These are phyloP conservation scores for Globisporangium paddicum DNA, from an alignment of 352 stramenopile species.

Conservation along the genomic window DNA sequence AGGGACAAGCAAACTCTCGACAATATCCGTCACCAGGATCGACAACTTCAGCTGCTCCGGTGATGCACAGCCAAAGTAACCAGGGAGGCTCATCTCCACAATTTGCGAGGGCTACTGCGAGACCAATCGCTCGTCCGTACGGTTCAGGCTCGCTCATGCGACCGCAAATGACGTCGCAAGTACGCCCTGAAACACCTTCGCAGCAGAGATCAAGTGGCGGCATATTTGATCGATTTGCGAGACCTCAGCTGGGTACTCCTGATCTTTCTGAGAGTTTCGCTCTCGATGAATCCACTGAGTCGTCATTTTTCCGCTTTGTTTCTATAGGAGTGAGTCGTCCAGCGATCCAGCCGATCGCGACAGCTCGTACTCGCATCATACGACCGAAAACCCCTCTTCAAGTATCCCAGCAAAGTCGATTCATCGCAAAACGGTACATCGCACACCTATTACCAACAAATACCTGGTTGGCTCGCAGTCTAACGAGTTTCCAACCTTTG, in stretches of 20 bases:
- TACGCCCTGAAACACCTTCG: constrained; percentile 35
- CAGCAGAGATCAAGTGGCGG: constrained; percentile 41
- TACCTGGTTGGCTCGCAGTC: background rate
- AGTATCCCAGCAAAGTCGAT: constrained; percentile 48
- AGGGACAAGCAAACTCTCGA: constrained; percentile 34
- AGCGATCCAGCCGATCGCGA: constrained; percentile 34
- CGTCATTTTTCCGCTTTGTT: too few relatives aligned
- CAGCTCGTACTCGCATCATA: constrained; percentile 43
- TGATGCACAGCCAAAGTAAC: constrained; percentile 26
- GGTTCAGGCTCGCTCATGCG: constrained; percentile 13
- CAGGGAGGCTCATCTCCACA: constrained; percentile 32
- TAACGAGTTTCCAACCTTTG: background rate
- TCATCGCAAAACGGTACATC: constrained; percentile 55
- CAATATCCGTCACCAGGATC: constrained; percentile 65
- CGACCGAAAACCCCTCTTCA: constrained; percentile 73
- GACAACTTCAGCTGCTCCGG: constrained; percentile 30
- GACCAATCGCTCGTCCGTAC: constrained; percentile 34
- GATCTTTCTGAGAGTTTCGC: background rate
- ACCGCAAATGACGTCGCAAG: constrained; percentile 18
- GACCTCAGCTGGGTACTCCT: constrained; percentile 47
- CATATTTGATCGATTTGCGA: constrained; percentile 60
- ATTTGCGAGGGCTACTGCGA: constrained; percentile 37
- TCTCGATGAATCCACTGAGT: too few relatives aligned
- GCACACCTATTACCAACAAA: background rate
- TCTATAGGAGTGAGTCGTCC: constrained; percentile 20